These are phyloP conservation scores for Mrakia blollopis DNA, from an alignment of 768 basidiomycete species.

Conservation along the genomic window DNA sequence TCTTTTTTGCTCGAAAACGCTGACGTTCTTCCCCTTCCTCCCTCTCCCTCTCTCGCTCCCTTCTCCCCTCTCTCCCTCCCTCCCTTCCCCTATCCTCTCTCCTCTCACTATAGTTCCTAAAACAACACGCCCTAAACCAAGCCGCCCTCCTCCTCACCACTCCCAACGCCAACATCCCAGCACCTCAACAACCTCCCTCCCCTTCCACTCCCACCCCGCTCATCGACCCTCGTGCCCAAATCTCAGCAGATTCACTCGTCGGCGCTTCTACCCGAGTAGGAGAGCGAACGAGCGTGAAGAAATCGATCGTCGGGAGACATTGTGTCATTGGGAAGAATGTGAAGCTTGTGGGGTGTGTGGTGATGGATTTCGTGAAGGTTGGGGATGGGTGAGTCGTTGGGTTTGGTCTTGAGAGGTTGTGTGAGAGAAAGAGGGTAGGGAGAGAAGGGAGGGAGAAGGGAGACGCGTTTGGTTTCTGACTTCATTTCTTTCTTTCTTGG, in stretches of 20 bases:
- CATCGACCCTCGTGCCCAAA: slow-evolving; percentile 75
- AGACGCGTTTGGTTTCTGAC: slow-evolving; percentile 13
- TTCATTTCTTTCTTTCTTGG: not conserved
- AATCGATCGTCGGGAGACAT: slow-evolving; percentile 71
- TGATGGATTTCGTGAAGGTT: slow-evolving; percentile 83
- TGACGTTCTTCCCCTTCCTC: not conserved
- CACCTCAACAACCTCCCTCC: not conserved
- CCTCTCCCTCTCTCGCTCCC: not conserved
- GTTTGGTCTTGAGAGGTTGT: too few species aligned
- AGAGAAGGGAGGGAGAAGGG: not conserved
- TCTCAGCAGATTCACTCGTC: slow-evolving; percentile 74
- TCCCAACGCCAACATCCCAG: too few species aligned
- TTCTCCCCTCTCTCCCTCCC: not conserved
- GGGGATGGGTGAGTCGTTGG: slow-evolving; percentile 65
- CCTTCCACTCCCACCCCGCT: slow-evolving; percentile 50
- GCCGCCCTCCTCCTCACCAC: not conserved
- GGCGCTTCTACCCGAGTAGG: slow-evolving; percentile 77
- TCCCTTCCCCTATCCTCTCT: not conserved
- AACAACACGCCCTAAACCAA: slow-evolving; percentile 21
- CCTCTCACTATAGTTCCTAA: slow-evolving; percentile 35
- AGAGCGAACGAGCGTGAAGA: slow-evolving; percentile 74
- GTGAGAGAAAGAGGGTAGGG: not conserved
- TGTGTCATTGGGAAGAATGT: slow-evolving; percentile 78
- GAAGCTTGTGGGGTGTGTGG: slow-evolving; percentile 73
- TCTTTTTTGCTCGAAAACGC: not conserved